Conservation (phyloP, 257 asterid genomes). For the Solanum tacnaense region DNA sequence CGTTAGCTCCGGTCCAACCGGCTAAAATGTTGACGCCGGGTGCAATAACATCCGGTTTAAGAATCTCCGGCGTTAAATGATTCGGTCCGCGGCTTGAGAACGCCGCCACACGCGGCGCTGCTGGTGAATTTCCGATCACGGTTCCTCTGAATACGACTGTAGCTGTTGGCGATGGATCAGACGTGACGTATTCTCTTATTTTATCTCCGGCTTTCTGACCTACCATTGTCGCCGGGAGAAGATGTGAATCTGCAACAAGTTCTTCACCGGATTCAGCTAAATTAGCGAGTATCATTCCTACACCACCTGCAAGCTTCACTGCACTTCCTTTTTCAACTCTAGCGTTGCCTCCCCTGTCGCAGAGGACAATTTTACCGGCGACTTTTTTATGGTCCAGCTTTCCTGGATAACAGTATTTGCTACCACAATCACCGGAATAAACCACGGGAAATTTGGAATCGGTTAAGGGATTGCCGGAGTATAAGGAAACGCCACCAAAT, state of each 20-base stretch:
- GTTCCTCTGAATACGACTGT: constrained; percentile 62
- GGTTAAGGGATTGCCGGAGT: constrained; percentile 41
- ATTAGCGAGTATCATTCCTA: constrained; percentile 73
- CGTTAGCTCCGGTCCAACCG: constrained; percentile 65
- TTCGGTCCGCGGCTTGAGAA: constrained; percentile 96
- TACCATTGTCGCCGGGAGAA: constrained; percentile 80
- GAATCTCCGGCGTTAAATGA: constrained; percentile 66
- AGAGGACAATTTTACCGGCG: constrained; percentile 72
- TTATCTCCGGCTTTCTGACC: constrained; percentile 67
- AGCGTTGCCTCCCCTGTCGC: constrained; percentile 94
- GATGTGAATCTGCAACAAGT: constrained; percentile 83
- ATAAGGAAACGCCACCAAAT: constrained; percentile 68
- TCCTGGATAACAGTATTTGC: constrained; percentile 67
- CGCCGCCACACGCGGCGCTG: constrained; percentile 84
- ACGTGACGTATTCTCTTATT: constrained; percentile 45
- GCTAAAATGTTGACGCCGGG: constrained; percentile 95
- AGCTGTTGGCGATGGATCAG: constrained; percentile 72
- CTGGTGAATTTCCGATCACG: constrained; percentile 48
- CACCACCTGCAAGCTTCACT: constrained; percentile 87
- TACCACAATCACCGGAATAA: constrained; percentile 72
- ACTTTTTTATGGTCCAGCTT: constrained; percentile 42
- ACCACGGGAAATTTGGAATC: constrained; percentile 39
- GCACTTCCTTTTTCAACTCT: constrained; percentile 84
- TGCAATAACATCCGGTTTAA: constrained; percentile 85
- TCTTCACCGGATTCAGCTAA: constrained; percentile 83